Evolutionary conservation across 176 grass and related monocot genomes (phyloP).

Genomic region (Otatea glauca): DNA sequence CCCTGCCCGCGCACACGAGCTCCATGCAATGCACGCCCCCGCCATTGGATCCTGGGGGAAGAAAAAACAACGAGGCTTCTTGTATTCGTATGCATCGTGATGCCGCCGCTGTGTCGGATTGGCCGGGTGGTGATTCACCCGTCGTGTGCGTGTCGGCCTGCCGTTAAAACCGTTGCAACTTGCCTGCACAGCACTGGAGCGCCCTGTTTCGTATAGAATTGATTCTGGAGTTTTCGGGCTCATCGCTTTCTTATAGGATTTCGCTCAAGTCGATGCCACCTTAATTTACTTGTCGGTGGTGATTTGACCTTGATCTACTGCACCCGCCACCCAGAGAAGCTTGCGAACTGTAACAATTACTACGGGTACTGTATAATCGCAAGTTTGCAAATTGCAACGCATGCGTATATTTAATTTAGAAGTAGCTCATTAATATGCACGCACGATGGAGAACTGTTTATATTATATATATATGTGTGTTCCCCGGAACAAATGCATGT

Average conservation of each 20-base stretch:
- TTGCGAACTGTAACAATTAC: neutral
- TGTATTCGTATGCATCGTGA: neutral
- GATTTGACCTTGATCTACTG: neutral
- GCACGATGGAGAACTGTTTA: neutral
- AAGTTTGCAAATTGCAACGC: neutral
- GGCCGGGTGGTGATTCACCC: constrained; percentile 19
- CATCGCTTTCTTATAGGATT: neutral
- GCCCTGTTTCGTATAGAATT: constrained; percentile 10
- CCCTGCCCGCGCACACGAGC: constrained; percentile 26
- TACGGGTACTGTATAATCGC: no score
- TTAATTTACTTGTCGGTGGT: neutral
- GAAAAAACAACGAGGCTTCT: neutral
- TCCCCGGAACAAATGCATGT: neutral
- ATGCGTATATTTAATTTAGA: neutral
- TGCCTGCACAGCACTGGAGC: no score
- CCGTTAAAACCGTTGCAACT: constrained; percentile 52
- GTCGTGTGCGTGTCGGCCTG: constrained; percentile 31
- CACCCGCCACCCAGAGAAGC: neutral
- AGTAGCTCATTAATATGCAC: neutral
- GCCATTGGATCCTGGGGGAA: constrained; percentile 16
- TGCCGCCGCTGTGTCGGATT: constrained; percentile 27
- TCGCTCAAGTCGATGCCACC: neutral
- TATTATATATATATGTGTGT: neutral
- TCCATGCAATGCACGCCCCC: neutral
- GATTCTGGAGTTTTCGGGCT: neutral